Evolutionary conservation across 148 eudicot species (phyloP).

Genomic region (Cornus florida): DNA sequence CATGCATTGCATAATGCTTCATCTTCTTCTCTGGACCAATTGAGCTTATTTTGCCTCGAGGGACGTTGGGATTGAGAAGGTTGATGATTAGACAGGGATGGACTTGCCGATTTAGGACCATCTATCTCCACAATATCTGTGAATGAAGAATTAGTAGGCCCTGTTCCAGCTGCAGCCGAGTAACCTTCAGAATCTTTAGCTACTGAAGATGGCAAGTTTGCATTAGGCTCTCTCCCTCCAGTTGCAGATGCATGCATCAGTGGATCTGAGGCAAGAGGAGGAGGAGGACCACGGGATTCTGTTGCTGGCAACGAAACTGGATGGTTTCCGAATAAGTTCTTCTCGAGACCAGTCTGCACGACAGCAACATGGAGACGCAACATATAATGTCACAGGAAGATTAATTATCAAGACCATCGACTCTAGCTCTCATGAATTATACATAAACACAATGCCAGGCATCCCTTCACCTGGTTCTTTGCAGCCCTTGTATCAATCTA

Average conservation of each 20-base stretch:
- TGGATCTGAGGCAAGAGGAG: conserved; percentile 74
- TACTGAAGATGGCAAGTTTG: conserved; percentile 14
- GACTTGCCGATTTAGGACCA: conserved; percentile 44
- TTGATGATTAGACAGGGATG: conserved; percentile 44
- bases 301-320: conserved; percentile 52
- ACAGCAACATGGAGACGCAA: background rate
- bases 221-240: no score
- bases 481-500: no score
- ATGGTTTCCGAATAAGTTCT: conserved; percentile 83
- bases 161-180: conserved; percentile 19
- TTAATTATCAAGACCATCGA: background rate
- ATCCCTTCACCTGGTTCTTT: no score
- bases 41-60: no score
- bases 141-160: conserved; percentile 23
- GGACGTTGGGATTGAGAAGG: no score
- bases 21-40: no score
- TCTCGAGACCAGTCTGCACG: conserved; percentile 87
- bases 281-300: conserved; percentile 62
- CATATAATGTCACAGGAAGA: background rate
- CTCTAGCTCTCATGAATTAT: background rate
- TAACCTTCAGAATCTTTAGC: conserved; percentile 13
- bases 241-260: conserved; percentile 27
- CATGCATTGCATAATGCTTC: no score
- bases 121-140: conserved; percentile 77
- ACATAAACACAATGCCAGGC: background rate